phyloP scores from a whole-genome alignment of 176 grass and related monocot species.

The Paspalum vaginatum region DNA sequence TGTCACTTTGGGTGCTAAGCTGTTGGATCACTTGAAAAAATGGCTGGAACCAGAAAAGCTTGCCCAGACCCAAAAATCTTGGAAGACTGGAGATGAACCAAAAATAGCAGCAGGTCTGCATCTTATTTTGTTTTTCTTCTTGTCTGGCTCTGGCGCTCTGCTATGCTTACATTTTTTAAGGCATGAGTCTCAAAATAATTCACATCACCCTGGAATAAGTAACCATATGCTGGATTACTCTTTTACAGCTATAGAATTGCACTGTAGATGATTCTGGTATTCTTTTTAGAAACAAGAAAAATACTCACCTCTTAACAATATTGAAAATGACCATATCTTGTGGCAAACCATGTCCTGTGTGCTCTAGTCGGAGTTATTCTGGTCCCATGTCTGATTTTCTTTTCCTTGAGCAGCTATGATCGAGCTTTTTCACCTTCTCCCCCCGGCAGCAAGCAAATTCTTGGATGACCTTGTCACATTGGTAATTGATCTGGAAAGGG shows the following conservation, averaged over 20 bases:
- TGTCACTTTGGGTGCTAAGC: slow-evolving; percentile 94
- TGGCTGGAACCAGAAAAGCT: slow-evolving; percentile 99
- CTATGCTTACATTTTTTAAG: background rate
- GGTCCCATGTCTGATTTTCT: slow-evolving; percentile 22
- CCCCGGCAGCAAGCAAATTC: slow-evolving; percentile 88
- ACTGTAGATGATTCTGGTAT: background rate
- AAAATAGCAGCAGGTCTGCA: slow-evolving; percentile 90
- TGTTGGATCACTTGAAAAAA: slow-evolving; percentile 97
- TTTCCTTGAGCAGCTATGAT: slow-evolving; percentile 86
- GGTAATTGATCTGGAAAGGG: slow-evolving; percentile 91
- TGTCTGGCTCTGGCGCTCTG: slow-evolving; percentile 9
- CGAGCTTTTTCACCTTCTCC: slow-evolving; percentile 97
- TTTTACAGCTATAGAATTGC: background rate
- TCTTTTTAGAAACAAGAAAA: slow-evolving; percentile 11
- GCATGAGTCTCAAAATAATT: slow-evolving; percentile 2
- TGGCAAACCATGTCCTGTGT: background rate
- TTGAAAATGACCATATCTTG: background rate
- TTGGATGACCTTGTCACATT: slow-evolving; percentile 95
- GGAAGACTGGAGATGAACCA: slow-evolving; percentile 95
- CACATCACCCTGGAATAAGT: slow-evolving; percentile 1
- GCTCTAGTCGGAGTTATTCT: slow-evolving; percentile 16
- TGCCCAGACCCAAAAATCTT: slow-evolving; percentile 85
- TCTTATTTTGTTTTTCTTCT: slow-evolving; percentile 22
- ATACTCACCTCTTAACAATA: background rate
- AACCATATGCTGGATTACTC: background rate